A percentile compares a stretch with the other conserved stretches of the same genome.
phyloP scores from a whole-genome alignment of 176 grass and related monocot genomes.

The Cymbopogon citratus region DNA sequence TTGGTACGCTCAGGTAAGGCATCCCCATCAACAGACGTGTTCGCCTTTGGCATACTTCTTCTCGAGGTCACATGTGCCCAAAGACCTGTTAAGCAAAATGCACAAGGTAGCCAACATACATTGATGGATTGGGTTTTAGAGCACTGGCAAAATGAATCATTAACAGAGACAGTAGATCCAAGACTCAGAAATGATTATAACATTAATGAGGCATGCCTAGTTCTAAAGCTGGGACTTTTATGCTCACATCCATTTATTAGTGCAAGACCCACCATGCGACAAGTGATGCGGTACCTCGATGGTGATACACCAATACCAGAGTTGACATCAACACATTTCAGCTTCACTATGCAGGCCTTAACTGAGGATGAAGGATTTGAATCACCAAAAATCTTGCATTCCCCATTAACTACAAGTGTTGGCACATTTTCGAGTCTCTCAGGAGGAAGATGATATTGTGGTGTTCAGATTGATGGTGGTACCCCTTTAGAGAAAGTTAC shows the following conservation, averaged over 20 bases:
- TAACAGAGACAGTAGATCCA: neutral
- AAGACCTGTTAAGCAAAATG: conserved; percentile 9
- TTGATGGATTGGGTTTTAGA: conserved; percentile 27
- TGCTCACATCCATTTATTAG: conserved; percentile 26
- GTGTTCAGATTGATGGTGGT: neutral
- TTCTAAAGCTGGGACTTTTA: conserved; percentile 16
- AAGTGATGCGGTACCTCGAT: conserved; percentile 39
- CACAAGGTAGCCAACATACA: neutral
- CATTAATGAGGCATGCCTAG: neutral
- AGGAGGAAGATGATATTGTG: conserved; percentile 27
- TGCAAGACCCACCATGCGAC: conserved; percentile 38
- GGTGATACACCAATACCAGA: neutral
- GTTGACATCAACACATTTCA: conserved; percentile 1
- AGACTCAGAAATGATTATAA: neutral
- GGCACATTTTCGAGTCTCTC: conserved; percentile 20
- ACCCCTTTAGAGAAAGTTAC: neutral
- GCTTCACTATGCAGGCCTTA: conserved; percentile 24
- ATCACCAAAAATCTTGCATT: neutral
- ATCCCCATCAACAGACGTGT: conserved; percentile 1
- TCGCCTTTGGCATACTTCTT: conserved; percentile 28
- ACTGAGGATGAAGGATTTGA: conserved; percentile 3
- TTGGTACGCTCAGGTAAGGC: conserved; percentile 23
- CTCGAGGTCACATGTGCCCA: conserved; percentile 20
- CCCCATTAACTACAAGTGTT: neutral
- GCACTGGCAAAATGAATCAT: neutral